phyloP scores from a whole-genome alignment of 768 basidiomycete genomes.

The Tricholoma terreum region DNA sequence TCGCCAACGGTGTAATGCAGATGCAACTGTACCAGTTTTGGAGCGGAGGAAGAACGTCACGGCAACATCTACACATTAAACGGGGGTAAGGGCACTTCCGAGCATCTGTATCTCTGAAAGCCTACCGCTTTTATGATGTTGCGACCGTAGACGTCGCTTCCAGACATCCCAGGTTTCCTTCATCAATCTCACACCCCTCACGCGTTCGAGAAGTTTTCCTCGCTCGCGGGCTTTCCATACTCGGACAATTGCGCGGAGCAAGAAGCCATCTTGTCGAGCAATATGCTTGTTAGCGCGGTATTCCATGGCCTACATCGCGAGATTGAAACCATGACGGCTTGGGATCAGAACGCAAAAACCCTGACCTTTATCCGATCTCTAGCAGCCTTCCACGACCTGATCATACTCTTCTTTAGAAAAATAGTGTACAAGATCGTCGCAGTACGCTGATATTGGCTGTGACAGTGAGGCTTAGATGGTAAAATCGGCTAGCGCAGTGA shows the following conservation, averaged over 20 bases:
- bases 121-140: constrained; percentile 46
- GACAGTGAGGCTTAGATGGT: neutral
- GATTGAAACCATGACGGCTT: neutral
- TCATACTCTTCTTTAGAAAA: constrained; percentile 40
- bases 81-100: neutral
- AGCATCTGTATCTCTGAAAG: neutral
- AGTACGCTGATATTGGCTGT: constrained; percentile 42
- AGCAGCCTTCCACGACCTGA: constrained; percentile 57
- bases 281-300: constrained; percentile 54
- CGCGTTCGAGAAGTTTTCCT: constrained; percentile 53
- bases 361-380: constrained; percentile 50
- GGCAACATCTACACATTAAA: constrained; percentile 39
- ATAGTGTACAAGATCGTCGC: constrained; percentile 44
- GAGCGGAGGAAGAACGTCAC: constrained; percentile 46
- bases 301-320: constrained; percentile 45
- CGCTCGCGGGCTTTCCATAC: constrained; percentile 72
- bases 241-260: constrained; percentile 55
- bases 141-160: constrained; percentile 41
- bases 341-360: neutral
- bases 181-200: constrained; percentile 43
- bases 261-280: constrained; percentile 52
- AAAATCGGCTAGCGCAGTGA: neutral
- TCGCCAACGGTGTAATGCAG: constrained; percentile 46
- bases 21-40: constrained; percentile 35
- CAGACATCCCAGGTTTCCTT: constrained; percentile 49